A percentile compares a stretch with the other conserved stretches of the same genome.
phyloP scores from a whole-genome alignment of 208 protist genomes.

The Acanthamoeba sp. region DNA sequence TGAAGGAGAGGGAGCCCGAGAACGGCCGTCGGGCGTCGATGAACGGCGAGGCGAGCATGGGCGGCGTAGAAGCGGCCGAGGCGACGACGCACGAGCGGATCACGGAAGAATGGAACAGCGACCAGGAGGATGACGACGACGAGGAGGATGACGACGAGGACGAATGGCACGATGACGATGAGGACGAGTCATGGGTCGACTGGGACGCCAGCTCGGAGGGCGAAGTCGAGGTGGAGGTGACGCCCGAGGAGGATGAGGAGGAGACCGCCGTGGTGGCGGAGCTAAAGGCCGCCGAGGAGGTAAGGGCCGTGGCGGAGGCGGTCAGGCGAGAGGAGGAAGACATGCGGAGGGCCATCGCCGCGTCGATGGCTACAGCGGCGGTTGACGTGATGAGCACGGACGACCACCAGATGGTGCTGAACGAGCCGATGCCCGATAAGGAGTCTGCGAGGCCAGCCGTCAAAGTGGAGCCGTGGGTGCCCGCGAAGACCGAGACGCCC shows the following conservation, averaged over 20 bases:
- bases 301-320: background rate
- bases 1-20: background rate
- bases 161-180: background rate
- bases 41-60: background rate
- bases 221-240: background rate
- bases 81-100: background rate
- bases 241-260: slow-evolving; percentile 15
- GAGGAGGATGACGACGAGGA: background rate
- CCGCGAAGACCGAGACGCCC: background rate
- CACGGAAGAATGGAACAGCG: background rate
- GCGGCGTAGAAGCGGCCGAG: background rate
- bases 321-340: background rate
- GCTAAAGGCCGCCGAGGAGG: slow-evolving; percentile 22
- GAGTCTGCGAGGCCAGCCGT: background rate
- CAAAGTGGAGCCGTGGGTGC: slow-evolving; percentile 16
- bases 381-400: background rate
- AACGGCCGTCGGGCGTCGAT: background rate
- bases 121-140: background rate
- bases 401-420: background rate
- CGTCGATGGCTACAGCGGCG: background rate
- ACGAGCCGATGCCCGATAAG: background rate
- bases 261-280: background rate
- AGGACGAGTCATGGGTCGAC: slow-evolving; percentile 1
- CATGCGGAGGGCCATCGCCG: slow-evolving; percentile 12
- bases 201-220: slow-evolving; percentile 27